These are phyloP conservation scores for Martensiomyces pterosporus DNA, from an alignment of 192 early-diverging fungal species.

Conservation along the genomic window DNA sequence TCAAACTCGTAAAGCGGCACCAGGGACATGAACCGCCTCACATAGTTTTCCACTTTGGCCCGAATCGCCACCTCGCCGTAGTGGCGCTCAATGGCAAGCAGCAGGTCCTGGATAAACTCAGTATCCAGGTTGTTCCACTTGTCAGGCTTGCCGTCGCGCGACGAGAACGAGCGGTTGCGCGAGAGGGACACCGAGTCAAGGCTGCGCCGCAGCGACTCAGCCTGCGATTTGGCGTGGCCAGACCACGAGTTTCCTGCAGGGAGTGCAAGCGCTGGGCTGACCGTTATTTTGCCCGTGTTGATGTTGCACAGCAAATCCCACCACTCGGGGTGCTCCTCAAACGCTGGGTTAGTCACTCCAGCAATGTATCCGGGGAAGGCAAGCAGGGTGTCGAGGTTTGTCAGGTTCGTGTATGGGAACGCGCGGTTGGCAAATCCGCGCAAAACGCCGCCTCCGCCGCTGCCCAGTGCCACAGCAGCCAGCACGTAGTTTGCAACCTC, in stretches of 20 bases:
- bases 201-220: conserved; percentile 44
- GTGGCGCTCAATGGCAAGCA: conserved; percentile 77
- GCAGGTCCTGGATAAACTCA: conserved; percentile 56
- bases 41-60: conserved; percentile 82
- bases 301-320: conserved; percentile 98
- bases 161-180: conserved; percentile 46
- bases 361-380: conserved; percentile 89
- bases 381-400: conserved; percentile 80
- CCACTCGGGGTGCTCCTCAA: conserved; percentile 89
- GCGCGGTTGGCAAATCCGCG: conserved; percentile 83
- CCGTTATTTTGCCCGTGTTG: conserved; percentile 88
- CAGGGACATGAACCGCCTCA: conserved; percentile 77
- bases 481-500: conserved; percentile 92
- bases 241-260: conserved; percentile 13
- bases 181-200: conserved; percentile 47
- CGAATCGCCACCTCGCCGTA: conserved; percentile 83
- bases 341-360: conserved; percentile 93
- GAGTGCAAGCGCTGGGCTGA: conserved; percentile 66
- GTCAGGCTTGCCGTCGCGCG: conserved; percentile 48
- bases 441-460: conserved; percentile 83
- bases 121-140: conserved; percentile 51
- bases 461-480: conserved; percentile 82
- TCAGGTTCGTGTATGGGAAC: conserved; percentile 86
- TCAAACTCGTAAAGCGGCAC: conserved; percentile 75
- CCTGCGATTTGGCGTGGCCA: conserved; percentile 14